Base-by-base conservation (phyloP, 2,329 filamentous ascomycete species). In the Elsinoe arachidis region DNA sequence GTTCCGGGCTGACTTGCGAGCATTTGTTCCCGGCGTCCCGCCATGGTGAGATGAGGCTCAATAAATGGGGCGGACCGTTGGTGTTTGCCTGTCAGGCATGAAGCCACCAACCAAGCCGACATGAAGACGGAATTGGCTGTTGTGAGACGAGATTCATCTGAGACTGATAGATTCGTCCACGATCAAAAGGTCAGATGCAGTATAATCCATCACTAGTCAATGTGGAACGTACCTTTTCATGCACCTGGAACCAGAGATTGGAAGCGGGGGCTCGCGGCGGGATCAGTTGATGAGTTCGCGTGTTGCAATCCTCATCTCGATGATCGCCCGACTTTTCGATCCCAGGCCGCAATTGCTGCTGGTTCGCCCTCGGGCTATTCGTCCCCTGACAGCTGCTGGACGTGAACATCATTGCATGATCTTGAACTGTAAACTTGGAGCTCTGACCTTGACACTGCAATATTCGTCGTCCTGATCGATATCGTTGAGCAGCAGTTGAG, bases 231-330 rank as follows among this genome's bases (percentile, higher is more conserved):
- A 21, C 41, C 19, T 23, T 21, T n/a, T 17, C 33, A 9, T 38
- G 23, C n/a, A 11, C 2, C 23, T 38, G 11, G 49, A n/a, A 19
- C 17, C 30, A 37, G 17, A 53, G 30, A n/a, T 23, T 53, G 49
- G 41, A 26, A 44, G 41, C 49, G 49, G 49, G 33, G 49, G 30
- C 17, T 38, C 11, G 49, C 49, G 17, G 49, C 37, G 30, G 30
- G 33, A 53, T 53, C 33, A 53, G 17, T 53, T 53, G 49, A 53
- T 53, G 49, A 26, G 49, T 53, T 53, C 34, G 49, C 49, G 49
- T 53, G 49, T 39, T 39, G 33, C 49, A 30, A 30, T 9, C 26
- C 26, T 30, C 26, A 26, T 37, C 33, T 53, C 49, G 49, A 53
- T 53, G 49, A 53, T 37, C 49, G 49, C 33, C 33, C 49, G 33